Evolutionary conservation across 164 flowering plant species (phyloP), one percentile per base, ranked within the genome.

Genomic region (grape (Vitis vinifera)): DNA sequence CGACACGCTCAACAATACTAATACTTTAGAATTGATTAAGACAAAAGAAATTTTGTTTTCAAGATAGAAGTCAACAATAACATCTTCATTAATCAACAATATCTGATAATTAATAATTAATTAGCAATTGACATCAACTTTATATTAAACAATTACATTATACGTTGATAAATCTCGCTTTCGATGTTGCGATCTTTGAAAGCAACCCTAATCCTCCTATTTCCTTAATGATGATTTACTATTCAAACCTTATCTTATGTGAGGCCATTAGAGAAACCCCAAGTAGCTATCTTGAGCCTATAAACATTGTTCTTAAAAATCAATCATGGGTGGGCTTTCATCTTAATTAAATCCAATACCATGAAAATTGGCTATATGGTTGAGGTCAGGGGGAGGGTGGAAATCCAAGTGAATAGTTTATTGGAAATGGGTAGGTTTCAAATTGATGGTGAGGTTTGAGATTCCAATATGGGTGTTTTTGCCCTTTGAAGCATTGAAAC

Each of bases 211-310:
- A 30, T 27, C 29, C 10, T 12, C 13, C 9, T 11, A 14, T 27
- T 59, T 30, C 62, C 30, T 59, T 23, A 4, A 30, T 3, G 3
- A 23, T 27, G 30, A 27, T 8, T 10, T 59, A 59, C 44, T 59
- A 14, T 59, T 59, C 62, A 23, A 59, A 15, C 44, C 62, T 59
- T 59, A 59, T 59, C 62, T 27, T 27, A 59, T 59, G 62, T 59
- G 30, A 59, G 62, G 62, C 47, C 47, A 12, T 37, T 11, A 59
- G 62, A 59, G 62, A 59, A 13, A 3, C 47, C 30, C 62, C 62
- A 59, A 10, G 44, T 59, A 27, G 44, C n/a, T 5, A 59, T 59
- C 62, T 59, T 59, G 30, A 27, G 5, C 62, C 27, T 9, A 59
- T 44, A 44, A 44, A 62, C 1, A 44, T 13, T 37, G 44, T 37